A percentile compares a stretch with the other conserved stretches of the same genome.
Evolutionary conservation across 2,329 filamentous ascomycete genomes (phyloP).

Genomic region (Pezicula radicicola): DNA sequence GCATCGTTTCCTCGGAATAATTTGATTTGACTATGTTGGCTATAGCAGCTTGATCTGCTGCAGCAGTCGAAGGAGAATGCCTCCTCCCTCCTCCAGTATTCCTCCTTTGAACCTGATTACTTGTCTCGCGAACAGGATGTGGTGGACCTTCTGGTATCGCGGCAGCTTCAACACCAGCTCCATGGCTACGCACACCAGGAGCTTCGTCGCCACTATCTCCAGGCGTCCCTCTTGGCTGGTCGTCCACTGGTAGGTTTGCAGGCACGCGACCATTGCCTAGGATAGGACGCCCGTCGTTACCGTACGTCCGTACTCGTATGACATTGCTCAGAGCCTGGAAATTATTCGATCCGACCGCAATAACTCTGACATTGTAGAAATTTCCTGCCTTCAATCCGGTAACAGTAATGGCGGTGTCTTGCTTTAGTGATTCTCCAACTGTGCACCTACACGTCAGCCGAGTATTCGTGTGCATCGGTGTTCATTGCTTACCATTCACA

Average conservation of each 20-base stretch:
- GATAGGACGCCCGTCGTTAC: conserved; percentile 59
- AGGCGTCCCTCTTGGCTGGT: conserved; percentile 37
- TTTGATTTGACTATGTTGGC: conserved; percentile 42
- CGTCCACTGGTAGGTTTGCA: conserved; percentile 52
- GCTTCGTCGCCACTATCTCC: conserved; percentile 46
- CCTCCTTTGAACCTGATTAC: conserved; percentile 52
- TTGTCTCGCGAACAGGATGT: conserved; percentile 63
- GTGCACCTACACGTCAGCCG: conserved; percentile 16
- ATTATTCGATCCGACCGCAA: conserved; percentile 86
- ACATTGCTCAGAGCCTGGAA: conserved; percentile 88
- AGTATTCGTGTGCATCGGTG: neutral
- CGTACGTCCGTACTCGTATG: conserved; percentile 78
- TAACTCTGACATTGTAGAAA: conserved; percentile 91
- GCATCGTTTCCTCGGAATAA: conserved; percentile 64
- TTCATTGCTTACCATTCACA: conserved; percentile 65
- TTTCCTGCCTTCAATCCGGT: conserved; percentile 81
- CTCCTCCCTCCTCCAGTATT: conserved; percentile 67
- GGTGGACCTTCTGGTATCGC: conserved; percentile 59
- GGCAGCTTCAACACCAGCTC: conserved; percentile 59
- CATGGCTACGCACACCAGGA: conserved; percentile 32
- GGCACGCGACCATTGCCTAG: conserved; percentile 55
- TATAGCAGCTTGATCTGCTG: conserved; percentile 19
- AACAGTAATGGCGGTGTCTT: conserved; percentile 87
- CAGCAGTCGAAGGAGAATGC: conserved; percentile 66
- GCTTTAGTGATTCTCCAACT: conserved; percentile 82